Base-by-base conservation (phyloP, 495 filamentous ascomycete genomes). In the Xylaria sp. region DNA sequence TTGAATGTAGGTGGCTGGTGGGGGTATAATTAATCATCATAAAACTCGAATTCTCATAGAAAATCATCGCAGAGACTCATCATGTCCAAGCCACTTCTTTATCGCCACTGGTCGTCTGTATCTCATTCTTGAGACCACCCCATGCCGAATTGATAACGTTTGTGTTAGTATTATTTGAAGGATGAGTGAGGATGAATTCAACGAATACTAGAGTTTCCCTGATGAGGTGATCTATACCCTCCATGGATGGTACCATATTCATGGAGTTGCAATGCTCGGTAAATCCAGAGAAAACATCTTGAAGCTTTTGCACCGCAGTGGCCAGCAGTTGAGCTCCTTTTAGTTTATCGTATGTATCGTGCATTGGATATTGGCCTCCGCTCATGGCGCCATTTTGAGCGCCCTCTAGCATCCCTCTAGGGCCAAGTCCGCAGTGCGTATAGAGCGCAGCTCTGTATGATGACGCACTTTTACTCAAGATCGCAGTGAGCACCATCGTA, bases 391-490 rank as follows among this genome's bases (percentile, higher is more conserved):
- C 71, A 29, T 26, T 43, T 29, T 5, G 40, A 26, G 12, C 9
- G 29, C 15, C n/a, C 29, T 63, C 24, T 29, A n/a, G 7, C 24
- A 44, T 46, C 35, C 14, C 19, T 19, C 78, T 72, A 21, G 41
- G 46, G 33, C 72, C 72, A n/a, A 69, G 65, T 61, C 81, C 76
- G 71, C 82, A 79, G 63, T 82, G 79, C 8, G 75, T 70, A 57
- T 82, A 78, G 33, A 78, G 82, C 12, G 83, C 84, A 19, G 78
- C 79, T 35, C 78, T 81, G 69, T 86, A 85, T 53, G 83, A 80
- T 3, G 80, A 82, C 33, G 83, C 84, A 57, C 86, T 82, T 71
- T 85, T 83, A 29, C 80, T 78, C 15, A 87, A 81, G 21, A 86
- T 79, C 2, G 83, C 85, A 1, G 78, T 82, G 19, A 86, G 77